These are phyloP conservation scores for Hypomyces perniciosus DNA, from an alignment of 2,329 filamentous ascomycete genomes.

Conservation along the genomic window DNA sequence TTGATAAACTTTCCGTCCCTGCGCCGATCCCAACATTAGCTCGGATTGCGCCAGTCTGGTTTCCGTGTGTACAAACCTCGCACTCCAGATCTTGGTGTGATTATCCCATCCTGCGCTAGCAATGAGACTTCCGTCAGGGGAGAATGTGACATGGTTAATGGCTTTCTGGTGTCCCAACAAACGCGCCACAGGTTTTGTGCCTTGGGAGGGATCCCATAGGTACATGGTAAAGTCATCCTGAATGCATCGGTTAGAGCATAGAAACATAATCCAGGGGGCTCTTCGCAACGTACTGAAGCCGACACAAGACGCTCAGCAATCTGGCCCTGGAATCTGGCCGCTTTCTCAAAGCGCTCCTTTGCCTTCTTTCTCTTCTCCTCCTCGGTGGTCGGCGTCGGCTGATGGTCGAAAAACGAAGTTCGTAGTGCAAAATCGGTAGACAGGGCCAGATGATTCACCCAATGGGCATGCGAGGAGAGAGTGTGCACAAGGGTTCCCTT, in stretches of 20 bases:
- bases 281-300: constrained; percentile 48
- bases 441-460: constrained; percentile 91
- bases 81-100: constrained; percentile 87
- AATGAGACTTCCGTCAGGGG: constrained; percentile 79
- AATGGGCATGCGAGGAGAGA: constrained; percentile 78
- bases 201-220: constrained; percentile 77
- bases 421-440: constrained; percentile 87
- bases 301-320: constrained; percentile 81
- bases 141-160: constrained; percentile 93
- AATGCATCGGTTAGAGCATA: neutral
- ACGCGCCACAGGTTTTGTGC: constrained; percentile 78
- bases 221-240: constrained; percentile 91
- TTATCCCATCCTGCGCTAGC: constrained; percentile 92
- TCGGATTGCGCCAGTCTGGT: neutral
- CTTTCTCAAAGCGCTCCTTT: constrained; percentile 76
- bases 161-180: constrained; percentile 94
- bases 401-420: constrained; percentile 83
- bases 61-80: constrained; percentile 44
- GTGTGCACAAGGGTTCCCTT: constrained; percentile 77
- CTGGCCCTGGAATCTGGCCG: constrained; percentile 68
- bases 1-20: constrained; percentile 72
- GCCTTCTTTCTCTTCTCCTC: constrained; percentile 71
- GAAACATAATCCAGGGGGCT: neutral
- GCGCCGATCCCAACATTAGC: constrained; percentile 13
- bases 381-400: constrained; percentile 57